Base-by-base conservation (phyloP, 805 yeast species). In the Candida morakotiae region DNA sequence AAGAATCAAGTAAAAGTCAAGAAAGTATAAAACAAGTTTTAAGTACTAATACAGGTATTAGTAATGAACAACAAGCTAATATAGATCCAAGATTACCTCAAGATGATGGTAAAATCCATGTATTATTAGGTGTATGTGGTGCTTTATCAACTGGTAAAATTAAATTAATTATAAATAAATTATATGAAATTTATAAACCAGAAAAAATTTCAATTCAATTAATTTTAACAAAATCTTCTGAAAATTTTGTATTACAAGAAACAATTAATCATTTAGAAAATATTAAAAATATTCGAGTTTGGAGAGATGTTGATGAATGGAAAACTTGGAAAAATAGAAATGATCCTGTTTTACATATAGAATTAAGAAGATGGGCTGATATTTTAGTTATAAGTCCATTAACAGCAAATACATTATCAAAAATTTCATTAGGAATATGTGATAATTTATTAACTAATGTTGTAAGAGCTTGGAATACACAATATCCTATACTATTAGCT, bases 281-380 rank as follows among this genome's bases (percentile, higher is more conserved):
- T 17, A 65, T 65, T 10, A 58, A 69, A 38, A 64, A 69, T 43
- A 66, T 76, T 9, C 64, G 73, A 39, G 60, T 75, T 6, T 77
- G 82, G 82, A 58, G 77, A 48, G 81, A 77, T 49, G 55, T 62
- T 16, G 82, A 77, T 48, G 82, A 77, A 55, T 77, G 82, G 82
- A 51, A 43, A 66, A 78, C 82, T n/a, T 91, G 97, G 83, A 80
- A 81, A 49, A 61, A 69, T 31, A 72, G 94, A 43, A 70, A 81
- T 38, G 98, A 93, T 59, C 97, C 98, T 1, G 95, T 93, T 25
- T 69, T 93, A 46, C 98, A 91, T 62, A 88, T 91, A 48, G 98
- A 93, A 63, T 69, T 91, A 42, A 79, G 98, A 42, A 79, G 95
- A 45, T 91, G 98, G 98, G 98, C 98, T 1, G 97, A 91, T 61